Percentiles rank a stretch among this genome's conserved stretches.
phyloP scores from a whole-genome alignment of 2,329 filamentous ascomycete genomes.

The Ophiostoma novo-ulmi region DNA sequence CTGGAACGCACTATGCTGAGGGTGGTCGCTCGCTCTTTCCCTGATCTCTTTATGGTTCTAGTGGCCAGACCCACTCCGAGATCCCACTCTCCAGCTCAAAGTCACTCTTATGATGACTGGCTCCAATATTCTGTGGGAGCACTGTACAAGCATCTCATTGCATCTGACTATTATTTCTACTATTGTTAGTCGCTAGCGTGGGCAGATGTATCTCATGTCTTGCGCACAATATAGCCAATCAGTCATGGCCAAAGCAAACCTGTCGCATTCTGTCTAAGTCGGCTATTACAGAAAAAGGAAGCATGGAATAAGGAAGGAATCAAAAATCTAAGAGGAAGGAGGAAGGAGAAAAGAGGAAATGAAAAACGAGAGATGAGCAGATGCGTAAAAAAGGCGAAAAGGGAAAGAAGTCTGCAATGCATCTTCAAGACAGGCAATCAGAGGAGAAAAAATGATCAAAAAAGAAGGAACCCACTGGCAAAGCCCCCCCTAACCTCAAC shows the following conservation, averaged over 20 bases:
- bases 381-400: slow-evolving; percentile 7
- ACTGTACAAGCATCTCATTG: background rate
- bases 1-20: background rate
- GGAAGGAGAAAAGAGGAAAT: background rate
- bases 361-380: background rate
- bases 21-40: background rate
- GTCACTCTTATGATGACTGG: slow-evolving; percentile 1
- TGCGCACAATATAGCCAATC: background rate
- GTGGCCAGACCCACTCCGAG: background rate
- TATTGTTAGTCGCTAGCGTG: background rate
- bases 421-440: slow-evolving; percentile 12
- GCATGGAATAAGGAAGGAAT: background rate
- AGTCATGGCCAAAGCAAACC: background rate
- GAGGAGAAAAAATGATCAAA: slow-evolving; percentile 6
- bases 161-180: background rate
- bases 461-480: slow-evolving; percentile 14
- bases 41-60: slow-evolving; percentile 12
- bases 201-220: too few species aligned
- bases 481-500: slow-evolving; percentile 18
- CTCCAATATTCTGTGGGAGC: background rate
- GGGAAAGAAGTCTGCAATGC: background rate
- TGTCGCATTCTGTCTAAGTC: background rate
- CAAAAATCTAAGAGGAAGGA: background rate
- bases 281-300: background rate
- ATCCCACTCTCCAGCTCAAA: background rate